A percentile compares a stretch with the other conserved stretches of the same genome.
Conservation (phyloP, 129 eudicot genomes). For the Daucus carota region DNA sequence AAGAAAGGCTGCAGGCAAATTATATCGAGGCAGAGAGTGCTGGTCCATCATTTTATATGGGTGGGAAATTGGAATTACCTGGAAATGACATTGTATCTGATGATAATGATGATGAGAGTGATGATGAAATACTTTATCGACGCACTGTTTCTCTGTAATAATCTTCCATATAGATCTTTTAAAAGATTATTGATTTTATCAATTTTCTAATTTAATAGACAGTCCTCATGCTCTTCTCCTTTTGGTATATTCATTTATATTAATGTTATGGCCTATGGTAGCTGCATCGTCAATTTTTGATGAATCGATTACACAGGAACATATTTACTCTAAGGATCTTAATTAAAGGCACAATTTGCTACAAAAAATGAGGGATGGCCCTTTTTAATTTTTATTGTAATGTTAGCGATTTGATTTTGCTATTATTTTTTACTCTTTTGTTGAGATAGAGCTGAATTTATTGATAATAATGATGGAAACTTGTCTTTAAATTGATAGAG, state of each 20-base stretch:
- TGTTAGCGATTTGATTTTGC: too few species aligned
- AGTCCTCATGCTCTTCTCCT: background rate
- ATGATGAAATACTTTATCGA: constrained; percentile 60
- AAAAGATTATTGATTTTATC: background rate
- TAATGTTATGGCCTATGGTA: background rate
- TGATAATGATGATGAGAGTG: constrained; percentile 65
- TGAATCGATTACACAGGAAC: background rate
- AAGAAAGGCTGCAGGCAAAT: constrained; percentile 53
- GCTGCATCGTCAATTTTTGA: background rate
- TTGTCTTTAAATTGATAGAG: too few species aligned
- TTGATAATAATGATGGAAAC: too few species aligned
- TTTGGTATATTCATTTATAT: background rate
- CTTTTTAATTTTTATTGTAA: background rate
- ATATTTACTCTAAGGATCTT: background rate
- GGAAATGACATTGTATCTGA: constrained; percentile 42
- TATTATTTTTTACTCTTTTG: too few species aligned
- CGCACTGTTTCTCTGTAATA: constrained; percentile 61
- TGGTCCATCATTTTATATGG: constrained; percentile 56
- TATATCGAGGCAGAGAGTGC: constrained; percentile 44
- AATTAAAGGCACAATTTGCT: background rate
- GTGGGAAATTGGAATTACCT: constrained; percentile 58
- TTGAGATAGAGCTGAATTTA: too few species aligned
- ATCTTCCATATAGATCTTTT: background rate
- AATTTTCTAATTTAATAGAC: background rate
- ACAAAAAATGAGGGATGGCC: background rate